Base-by-base conservation (phyloP, 1,284 basidiomycete genomes). In the Sporisorium reilianum region DNA sequence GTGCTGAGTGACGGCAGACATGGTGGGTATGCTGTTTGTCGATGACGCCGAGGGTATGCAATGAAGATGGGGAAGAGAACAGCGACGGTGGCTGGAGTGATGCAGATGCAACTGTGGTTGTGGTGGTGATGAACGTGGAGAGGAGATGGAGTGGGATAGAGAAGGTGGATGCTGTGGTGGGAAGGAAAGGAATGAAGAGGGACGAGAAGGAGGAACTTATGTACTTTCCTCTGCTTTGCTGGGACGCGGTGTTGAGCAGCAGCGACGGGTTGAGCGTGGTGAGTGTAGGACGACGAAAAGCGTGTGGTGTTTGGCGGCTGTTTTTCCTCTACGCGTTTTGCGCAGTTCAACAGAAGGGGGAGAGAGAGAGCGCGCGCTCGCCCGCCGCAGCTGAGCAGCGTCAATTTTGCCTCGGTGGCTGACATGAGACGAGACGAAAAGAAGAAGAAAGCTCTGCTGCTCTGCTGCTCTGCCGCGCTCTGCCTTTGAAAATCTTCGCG, bases 1-100 rank as follows among this genome's bases (percentile, higher is more conserved):
- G 54, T 76, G 74, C 28, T 72, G 69, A 42, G 74, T 60, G 62
- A 76, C 67, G 51, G 75, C 75, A 30, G 75, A 77, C 75, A 77
- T 77, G 46, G 41, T 48, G 44, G 38, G 7, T 12, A 28, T 41
- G 36, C 25, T 45, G 49, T 16, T 51, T 28, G 55, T 25, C n/a
- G 38, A 36, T 25, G 60, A 41, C 26, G 52, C 41, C 50, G 42
- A 34, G 49, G 57, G 25, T 28, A 34, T 22, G 32, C 8, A 18
- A 25, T 22, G 60, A 50, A 32, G 44, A 28, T n/a, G 44, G 25
- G 34, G 46, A 23, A 45, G 45, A 25, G 56, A 32, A 59, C 51
- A 51, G 55, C 38, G 42, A 56, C 34, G 45, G 11, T 55, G 34
- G 32, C 28, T 42, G 45, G 38, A 44, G 30, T 45, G 42, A 30